A percentile compares a stretch with the other conserved stretches of the same genome.
Evolutionary conservation across 2,329 filamentous ascomycete species (phyloP).

Genomic region (Cladobotryum protrusum): DNA sequence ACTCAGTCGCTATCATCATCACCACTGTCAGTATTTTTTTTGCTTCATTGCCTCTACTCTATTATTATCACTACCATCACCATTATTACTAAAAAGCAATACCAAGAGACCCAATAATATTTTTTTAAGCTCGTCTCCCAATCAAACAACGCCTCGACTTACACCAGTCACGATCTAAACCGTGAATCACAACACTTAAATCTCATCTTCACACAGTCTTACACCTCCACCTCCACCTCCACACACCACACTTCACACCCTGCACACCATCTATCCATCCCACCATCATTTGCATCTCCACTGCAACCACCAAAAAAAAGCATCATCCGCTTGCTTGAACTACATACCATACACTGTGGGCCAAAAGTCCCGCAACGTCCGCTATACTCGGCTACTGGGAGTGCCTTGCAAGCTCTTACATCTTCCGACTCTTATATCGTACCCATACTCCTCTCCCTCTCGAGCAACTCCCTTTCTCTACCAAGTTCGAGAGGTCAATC

Average conservation of each 20-base stretch:
- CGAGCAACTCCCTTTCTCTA: not conserved
- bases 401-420: too few species aligned
- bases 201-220: not conserved
- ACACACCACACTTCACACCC: not conserved
- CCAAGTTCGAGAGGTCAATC: not conserved
- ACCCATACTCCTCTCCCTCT: not conserved
- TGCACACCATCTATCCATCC: not conserved
- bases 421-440: not conserved
- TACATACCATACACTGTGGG: too few species aligned
- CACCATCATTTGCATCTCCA: too few species aligned
- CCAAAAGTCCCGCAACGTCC: too few species aligned
- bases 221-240: not conserved
- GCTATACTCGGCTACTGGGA: too few species aligned
- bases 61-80: not conserved
- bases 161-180: not conserved
- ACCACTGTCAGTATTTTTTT: not conserved
- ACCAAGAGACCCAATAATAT: not conserved
- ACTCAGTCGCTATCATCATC: not conserved
- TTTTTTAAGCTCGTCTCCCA: not conserved
- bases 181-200: not conserved
- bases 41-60: not conserved
- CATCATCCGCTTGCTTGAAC: too few species aligned
- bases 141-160: not conserved
- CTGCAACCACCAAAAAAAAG: too few species aligned
- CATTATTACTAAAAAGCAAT: not conserved